Conservation (phyloP, 1,139 yeast species). For the Entelexis sorbosivorans region DNA sequence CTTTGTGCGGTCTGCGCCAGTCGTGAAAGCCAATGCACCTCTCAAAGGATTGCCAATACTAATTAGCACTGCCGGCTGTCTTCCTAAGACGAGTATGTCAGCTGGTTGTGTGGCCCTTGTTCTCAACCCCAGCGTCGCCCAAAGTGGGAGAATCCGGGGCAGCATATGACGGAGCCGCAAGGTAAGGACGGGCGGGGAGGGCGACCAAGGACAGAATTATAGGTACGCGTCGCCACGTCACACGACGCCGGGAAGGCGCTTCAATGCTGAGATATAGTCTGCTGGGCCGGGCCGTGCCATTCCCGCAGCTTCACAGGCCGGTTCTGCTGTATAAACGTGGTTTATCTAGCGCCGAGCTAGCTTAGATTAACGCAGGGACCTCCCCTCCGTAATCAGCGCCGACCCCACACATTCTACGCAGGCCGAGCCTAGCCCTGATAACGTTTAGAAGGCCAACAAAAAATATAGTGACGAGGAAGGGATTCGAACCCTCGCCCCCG, state of each 20-base stretch:
- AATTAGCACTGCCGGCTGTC: neutral
- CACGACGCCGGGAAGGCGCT: no score
- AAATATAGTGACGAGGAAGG: conserved; percentile 28
- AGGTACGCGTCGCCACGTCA: no score
- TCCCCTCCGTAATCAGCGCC: neutral
- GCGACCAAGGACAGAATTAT: no score
- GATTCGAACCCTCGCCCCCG: conserved; percentile 32
- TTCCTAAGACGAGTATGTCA: neutral
- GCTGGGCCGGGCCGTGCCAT: no score
- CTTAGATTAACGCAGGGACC: neutral
- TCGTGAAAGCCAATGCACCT: neutral
- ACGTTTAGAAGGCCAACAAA: neutral
- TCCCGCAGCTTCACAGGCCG: no score
- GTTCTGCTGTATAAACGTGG: no score
- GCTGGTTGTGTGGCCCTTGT: neutral
- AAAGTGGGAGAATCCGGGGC: neutral
- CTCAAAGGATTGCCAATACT: neutral
- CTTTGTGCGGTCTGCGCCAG: neutral
- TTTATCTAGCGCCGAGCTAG: no score
- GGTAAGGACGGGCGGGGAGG: no score
- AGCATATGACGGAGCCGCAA: neutral
- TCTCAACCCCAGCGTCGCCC: neutral
- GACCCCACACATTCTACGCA: neutral
- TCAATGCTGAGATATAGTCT: no score
- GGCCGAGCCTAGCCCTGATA: neutral